These are phyloP conservation scores for Cadophora malorum DNA, from an alignment of 2,329 filamentous ascomycete genomes.

Conservation along the genomic window DNA sequence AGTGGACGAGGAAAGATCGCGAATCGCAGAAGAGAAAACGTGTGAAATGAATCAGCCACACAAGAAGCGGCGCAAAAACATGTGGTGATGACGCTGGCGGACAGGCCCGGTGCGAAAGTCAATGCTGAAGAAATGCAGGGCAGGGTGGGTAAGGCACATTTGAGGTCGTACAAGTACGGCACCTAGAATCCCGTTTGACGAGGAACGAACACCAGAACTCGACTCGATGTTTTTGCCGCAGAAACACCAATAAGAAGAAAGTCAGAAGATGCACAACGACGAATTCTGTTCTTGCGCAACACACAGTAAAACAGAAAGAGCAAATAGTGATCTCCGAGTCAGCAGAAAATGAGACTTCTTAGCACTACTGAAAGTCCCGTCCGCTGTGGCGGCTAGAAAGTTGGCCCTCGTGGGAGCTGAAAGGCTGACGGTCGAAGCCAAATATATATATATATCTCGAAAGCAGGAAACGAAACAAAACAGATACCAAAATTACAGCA, in stretches of 20 bases:
- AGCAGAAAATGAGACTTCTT: constrained; percentile 2
- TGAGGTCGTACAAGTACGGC: constrained; percentile 22
- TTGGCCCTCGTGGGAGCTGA: constrained; percentile 16
- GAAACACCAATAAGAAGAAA: constrained; percentile 22
- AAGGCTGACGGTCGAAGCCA: background rate
- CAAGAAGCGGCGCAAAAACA: constrained; percentile 20
- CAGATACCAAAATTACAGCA: background rate
- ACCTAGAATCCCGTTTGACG: constrained; percentile 20
- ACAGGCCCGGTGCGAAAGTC: constrained; percentile 3
- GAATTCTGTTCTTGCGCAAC: constrained; percentile 20
- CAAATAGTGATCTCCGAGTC: background rate
- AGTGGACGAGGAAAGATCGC: constrained; percentile 21
- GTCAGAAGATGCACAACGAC: constrained; percentile 15
- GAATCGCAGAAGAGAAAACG: constrained; percentile 17
- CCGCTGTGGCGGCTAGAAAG: background rate
- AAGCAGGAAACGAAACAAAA: background rate
- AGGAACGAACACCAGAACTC: constrained; percentile 18
- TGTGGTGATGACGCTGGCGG: constrained; percentile 22
- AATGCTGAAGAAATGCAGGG: constrained; percentile 13
- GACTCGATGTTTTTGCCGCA: background rate
- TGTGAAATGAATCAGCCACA: constrained; percentile 20
- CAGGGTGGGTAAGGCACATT: constrained; percentile 5
- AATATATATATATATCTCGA: background rate
- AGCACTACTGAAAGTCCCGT: constrained; percentile 2
- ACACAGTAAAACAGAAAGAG: constrained; percentile 19